Conservation (phyloP, 805 yeast species). For the Starmerella floris region DNA sequence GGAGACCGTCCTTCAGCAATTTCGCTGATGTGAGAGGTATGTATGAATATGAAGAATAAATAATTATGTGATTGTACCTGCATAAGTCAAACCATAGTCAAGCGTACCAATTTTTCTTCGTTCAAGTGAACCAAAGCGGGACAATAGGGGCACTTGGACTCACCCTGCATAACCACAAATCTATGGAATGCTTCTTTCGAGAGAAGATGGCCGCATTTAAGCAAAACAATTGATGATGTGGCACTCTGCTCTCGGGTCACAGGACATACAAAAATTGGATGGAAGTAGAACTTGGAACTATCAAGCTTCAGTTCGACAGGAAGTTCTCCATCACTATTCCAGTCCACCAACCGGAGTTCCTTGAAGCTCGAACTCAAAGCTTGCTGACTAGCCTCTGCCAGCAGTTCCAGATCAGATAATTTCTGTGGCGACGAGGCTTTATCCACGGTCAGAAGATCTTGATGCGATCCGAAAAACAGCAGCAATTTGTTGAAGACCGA, state of each 20-base stretch:
- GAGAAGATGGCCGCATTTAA: background rate
- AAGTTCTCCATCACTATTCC: background rate
- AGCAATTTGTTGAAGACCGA: background rate
- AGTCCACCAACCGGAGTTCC: background rate
- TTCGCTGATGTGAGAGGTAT: background rate
- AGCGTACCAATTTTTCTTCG: background rate
- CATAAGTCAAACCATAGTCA: background rate
- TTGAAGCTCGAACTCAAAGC: background rate
- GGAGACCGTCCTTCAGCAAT: slow-evolving; percentile 8
- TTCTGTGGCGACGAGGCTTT: background rate
- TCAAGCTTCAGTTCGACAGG: background rate
- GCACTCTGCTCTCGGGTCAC: background rate
- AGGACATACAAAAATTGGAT: slow-evolving; percentile 1
- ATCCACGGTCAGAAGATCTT: background rate
- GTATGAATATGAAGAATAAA: no score
- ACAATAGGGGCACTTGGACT: background rate
- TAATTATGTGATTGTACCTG: no score
- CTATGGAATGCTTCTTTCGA: background rate
- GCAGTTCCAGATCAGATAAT: background rate
- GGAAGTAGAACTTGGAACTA: background rate
- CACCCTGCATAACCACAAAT: background rate
- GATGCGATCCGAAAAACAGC: background rate
- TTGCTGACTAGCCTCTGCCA: background rate
- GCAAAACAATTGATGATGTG: background rate
- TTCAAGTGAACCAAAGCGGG: background rate